A percentile compares a stretch with the other conserved stretches of the same genome.
phyloP scores from a whole-genome alignment of 345 rosid species.

The Dipteronia sinensis region DNA sequence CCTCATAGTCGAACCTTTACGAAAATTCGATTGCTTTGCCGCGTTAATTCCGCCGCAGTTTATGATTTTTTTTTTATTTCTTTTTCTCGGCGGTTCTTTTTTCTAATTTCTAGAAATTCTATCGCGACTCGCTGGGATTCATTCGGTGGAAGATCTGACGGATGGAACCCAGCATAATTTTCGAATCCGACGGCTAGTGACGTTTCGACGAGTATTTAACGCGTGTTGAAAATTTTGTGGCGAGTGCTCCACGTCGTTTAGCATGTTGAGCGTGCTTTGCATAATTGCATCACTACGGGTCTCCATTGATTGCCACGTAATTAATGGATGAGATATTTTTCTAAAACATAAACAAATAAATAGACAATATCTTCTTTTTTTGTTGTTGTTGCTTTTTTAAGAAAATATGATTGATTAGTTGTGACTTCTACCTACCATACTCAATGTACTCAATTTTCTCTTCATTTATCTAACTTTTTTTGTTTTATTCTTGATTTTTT shows the following conservation, averaged over 20 bases:
- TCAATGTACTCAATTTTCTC: neutral
- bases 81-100: neutral
- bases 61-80: conserved; percentile 12
- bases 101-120: conserved; percentile 4
- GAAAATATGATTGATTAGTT: neutral
- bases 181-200: neutral
- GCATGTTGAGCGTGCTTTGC: conserved; percentile 2
- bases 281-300: neutral
- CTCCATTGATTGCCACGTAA: neutral
- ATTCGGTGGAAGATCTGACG: neutral
- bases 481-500: neutral
- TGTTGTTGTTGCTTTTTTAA: neutral
- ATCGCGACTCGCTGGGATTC: neutral
- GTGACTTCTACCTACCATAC: neutral
- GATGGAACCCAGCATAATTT: neutral
- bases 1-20: no score
- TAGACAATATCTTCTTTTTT: no score
- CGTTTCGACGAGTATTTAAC: neutral
- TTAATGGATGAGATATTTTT: neutral
- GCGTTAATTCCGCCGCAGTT: conserved; percentile 37
- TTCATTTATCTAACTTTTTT: neutral
- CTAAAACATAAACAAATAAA: no score
- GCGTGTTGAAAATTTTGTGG: neutral
- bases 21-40: conserved; percentile 15
- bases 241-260: conserved; percentile 6